phyloP scores from a whole-genome alignment of 1,284 basidiomycete genomes.

The Moesziomyces sp. region DNA sequence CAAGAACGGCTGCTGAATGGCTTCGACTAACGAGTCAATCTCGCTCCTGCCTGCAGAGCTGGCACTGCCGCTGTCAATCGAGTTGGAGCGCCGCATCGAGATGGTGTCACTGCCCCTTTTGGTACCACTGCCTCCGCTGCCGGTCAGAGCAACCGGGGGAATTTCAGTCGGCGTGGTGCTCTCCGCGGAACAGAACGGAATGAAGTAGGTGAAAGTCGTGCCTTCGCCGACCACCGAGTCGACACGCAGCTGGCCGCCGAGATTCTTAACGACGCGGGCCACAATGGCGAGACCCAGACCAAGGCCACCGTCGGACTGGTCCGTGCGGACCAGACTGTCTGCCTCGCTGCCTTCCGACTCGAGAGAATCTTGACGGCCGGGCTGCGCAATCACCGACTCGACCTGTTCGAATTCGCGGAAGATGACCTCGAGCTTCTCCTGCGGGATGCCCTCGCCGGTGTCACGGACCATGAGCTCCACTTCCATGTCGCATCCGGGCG shows the following conservation, averaged over 20 bases:
- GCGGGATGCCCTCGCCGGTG: slow-evolving; percentile 80
- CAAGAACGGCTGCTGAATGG: slow-evolving; percentile 69
- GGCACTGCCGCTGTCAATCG: slow-evolving; percentile 50
- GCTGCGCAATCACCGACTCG: slow-evolving; percentile 71
- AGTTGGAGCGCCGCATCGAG: slow-evolving; percentile 47
- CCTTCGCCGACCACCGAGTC: slow-evolving; percentile 78
- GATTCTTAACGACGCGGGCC: slow-evolving; percentile 82
- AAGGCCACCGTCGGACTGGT: slow-evolving; percentile 47
- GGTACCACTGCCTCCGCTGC: slow-evolving; percentile 20
- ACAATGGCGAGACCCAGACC: slow-evolving; percentile 84
- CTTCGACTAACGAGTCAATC: slow-evolving; percentile 78
- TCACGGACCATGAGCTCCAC: slow-evolving; percentile 82
- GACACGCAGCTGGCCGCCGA: slow-evolving; percentile 81
- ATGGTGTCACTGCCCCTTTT: slow-evolving; percentile 29
- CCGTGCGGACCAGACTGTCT: slow-evolving; percentile 22
- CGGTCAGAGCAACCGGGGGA: slow-evolving; percentile 4
- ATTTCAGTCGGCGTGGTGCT: slow-evolving; percentile 34
- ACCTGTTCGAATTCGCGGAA: slow-evolving; percentile 89
- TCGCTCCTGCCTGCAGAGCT: slow-evolving; percentile 68
- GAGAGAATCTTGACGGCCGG: slow-evolving; percentile 20
- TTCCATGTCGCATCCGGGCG: slow-evolving; percentile 69
- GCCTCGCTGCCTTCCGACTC: slow-evolving; percentile 24
- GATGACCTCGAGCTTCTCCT: slow-evolving; percentile 80
- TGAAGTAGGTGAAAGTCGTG: slow-evolving; percentile 79
- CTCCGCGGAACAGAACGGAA: slow-evolving; percentile 71